Percentiles rank a stretch among this genome's conserved stretches.
Conservation (phyloP, 352 stramenopile genomes). For the Phytophthora macrochlamydospora region DNA sequence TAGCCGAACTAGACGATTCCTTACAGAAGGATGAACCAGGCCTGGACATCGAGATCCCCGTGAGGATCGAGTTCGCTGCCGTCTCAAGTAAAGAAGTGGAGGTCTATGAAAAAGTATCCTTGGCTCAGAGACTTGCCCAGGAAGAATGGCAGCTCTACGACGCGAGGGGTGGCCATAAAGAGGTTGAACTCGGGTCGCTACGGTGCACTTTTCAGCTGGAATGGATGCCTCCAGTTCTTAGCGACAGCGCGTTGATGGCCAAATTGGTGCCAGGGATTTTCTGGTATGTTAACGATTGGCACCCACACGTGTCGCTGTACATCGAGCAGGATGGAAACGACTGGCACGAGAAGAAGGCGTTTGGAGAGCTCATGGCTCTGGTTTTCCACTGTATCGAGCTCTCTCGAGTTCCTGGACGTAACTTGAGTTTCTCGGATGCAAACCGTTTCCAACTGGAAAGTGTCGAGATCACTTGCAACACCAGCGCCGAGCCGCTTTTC, state of each 20-base stretch:
- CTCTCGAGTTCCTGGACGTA: no score
- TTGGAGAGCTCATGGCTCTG: no score
- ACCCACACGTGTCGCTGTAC: no score
- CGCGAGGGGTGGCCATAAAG: background rate
- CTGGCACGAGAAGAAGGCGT: no score
- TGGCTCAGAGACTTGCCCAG: background rate
- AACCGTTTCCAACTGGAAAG: no score
- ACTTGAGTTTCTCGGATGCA: no score
- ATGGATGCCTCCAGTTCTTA: slow-evolving; percentile 15
- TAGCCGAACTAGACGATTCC: background rate
- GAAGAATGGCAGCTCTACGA: background rate
- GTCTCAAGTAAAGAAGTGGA: background rate
- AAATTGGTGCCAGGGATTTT: background rate
- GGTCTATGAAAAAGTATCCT: background rate
- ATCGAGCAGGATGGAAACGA: no score
- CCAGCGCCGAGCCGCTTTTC: background rate
- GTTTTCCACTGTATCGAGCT: no score
- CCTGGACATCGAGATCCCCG: background rate
- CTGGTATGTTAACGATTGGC: background rate
- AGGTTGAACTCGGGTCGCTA: background rate
- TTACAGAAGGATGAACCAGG: background rate
- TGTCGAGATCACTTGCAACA: no score
- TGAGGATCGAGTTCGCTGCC: background rate
- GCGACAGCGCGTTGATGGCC: background rate
- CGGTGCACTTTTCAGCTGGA: slow-evolving; percentile 25